phyloP scores from a whole-genome alignment of 2,329 filamentous ascomycete species.

The Colletotrichum paranaense region DNA sequence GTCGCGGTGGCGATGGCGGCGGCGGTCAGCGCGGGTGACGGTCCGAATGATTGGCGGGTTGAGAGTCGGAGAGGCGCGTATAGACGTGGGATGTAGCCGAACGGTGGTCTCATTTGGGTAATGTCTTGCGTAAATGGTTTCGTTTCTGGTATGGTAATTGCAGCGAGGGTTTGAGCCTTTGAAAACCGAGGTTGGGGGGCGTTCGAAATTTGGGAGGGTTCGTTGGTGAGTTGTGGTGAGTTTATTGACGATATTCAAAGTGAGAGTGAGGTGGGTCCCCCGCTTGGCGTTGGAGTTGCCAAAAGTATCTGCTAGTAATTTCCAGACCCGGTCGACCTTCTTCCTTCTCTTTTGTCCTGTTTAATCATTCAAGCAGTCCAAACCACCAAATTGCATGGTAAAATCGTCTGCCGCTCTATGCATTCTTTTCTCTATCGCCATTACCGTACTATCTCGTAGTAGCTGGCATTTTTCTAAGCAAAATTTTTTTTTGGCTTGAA shows the following conservation, averaged over 20 bases:
- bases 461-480: too few relatives aligned
- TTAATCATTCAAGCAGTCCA: neutral
- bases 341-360: neutral
- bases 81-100: slow-evolving; percentile 16
- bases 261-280: slow-evolving; percentile 21
- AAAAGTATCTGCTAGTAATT: slow-evolving; percentile 19
- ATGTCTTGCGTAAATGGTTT: neutral
- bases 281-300: neutral
- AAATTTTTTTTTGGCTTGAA: too few relatives aligned
- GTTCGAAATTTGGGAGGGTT: neutral
- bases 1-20: slow-evolving; percentile 5
- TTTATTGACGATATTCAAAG: neutral
- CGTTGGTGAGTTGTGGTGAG: slow-evolving; percentile 8
- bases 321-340: neutral
- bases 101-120: slow-evolving; percentile 19
- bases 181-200: neutral
- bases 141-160: neutral
- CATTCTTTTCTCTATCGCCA: too few relatives aligned
- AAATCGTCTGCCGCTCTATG: too few relatives aligned
- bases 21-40: slow-evolving; percentile 23
- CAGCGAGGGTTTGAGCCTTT: slow-evolving; percentile 6
- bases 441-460: too few relatives aligned
- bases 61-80: slow-evolving; percentile 14
- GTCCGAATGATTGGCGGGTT: slow-evolving; percentile 23
- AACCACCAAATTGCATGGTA: too few relatives aligned